A percentile compares a stretch with the other conserved stretches of the same genome.
phyloP scores from a whole-genome alignment of 2,329 filamentous ascomycete species.

The Hymenoscyphus linearis region DNA sequence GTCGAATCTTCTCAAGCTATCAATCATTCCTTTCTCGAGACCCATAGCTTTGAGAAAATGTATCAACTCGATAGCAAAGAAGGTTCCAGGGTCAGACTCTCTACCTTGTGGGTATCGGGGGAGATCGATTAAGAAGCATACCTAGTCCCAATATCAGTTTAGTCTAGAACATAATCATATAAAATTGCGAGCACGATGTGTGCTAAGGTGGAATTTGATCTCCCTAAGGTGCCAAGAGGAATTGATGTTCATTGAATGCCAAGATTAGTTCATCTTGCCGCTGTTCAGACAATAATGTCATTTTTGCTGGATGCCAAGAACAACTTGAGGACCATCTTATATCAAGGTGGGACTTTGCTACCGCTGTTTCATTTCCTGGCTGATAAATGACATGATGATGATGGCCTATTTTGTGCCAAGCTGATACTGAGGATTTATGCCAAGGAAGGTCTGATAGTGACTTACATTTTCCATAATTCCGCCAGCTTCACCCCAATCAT shows the following conservation, averaged over 20 bases:
- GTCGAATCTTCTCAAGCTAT: slow-evolving; percentile 72
- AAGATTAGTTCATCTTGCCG: neutral
- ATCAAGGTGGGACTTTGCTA: neutral
- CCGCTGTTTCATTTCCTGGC: too few relatives aligned
- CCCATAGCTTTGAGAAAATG: slow-evolving; percentile 65
- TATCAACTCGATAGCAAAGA: slow-evolving; percentile 65
- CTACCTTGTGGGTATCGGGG: slow-evolving; percentile 44
- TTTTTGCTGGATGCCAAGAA: slow-evolving; percentile 7
- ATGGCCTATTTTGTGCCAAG: neutral
- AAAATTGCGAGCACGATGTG: neutral
- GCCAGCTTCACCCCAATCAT: slow-evolving; percentile 65
- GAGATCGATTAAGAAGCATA: slow-evolving; percentile 87
- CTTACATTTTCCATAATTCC: slow-evolving; percentile 79
- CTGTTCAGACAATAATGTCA: neutral
- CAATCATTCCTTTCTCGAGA: slow-evolving; percentile 57
- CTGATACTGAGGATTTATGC: neutral
- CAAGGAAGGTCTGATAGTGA: slow-evolving; percentile 6
- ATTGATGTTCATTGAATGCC: neutral
- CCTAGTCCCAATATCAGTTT: slow-evolving; percentile 38
- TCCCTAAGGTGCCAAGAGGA: neutral
- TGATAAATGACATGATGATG: neutral
- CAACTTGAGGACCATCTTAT: neutral
- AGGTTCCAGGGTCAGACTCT: slow-evolving; percentile 32
- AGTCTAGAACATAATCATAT: neutral
- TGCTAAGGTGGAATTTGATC: neutral